Conservation (phyloP, 2,329 filamentous ascomycete species). For the Fusarium sulawesiense region DNA sequence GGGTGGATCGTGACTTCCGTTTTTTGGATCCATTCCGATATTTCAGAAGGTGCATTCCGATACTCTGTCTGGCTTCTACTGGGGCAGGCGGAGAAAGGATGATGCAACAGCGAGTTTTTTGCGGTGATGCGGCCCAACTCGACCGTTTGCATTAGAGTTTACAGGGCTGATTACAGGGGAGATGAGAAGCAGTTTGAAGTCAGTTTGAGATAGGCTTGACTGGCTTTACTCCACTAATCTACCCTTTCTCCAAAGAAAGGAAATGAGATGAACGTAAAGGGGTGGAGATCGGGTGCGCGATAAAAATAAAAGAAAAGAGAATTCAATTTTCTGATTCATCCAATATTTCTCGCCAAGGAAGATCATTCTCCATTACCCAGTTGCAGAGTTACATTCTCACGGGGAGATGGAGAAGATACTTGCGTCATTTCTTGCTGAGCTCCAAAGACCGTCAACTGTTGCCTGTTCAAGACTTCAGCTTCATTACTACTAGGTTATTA, state of each 20-base stretch:
- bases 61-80: slow-evolving; percentile 13
- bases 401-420: slow-evolving; percentile 9
- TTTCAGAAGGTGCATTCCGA: not conserved
- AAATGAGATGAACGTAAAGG: not conserved
- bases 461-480: slow-evolving; percentile 11
- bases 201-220: slow-evolving; percentile 16
- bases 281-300: not conserved
- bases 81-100: slow-evolving; percentile 23
- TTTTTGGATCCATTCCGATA: slow-evolving; percentile 16
- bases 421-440: not conserved
- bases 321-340: slow-evolving; percentile 16
- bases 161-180: slow-evolving; percentile 30
- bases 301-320: not conserved
- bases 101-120: slow-evolving; percentile 29
- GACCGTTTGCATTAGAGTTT: slow-evolving; percentile 28
- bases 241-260: not conserved
- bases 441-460: slow-evolving; percentile 4
- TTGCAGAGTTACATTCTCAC: not conserved
- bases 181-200: not conserved
- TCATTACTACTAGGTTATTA: not conserved
- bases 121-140: slow-evolving; percentile 31
- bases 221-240: not conserved
- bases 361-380: not conserved
- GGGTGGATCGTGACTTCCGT: slow-evolving; percentile 8
- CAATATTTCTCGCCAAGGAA: not conserved